Evolutionary conservation across 176 grass and related monocot genomes (phyloP).

Genomic region (Tuctoria greenei): DNA sequence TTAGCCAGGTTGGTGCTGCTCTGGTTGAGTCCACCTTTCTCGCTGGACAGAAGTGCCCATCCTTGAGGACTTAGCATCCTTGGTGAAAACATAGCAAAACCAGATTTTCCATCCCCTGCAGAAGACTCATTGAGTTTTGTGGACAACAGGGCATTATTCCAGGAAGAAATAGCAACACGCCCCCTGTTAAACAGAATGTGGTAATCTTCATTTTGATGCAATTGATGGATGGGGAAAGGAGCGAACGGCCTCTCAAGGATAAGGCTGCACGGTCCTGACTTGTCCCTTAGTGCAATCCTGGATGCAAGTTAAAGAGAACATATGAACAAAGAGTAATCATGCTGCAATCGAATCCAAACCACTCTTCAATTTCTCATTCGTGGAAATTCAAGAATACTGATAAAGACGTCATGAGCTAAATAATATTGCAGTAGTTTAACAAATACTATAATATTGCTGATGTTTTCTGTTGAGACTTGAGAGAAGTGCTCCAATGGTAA

Average conservation of each 20-base stretch:
- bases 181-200: constrained; percentile 85
- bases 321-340: background rate
- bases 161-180: constrained; percentile 56
- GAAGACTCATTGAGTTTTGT: constrained; percentile 43
- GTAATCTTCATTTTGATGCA: constrained; percentile 74
- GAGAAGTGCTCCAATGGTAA: no score
- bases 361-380: background rate
- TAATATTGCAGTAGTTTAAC: no score
- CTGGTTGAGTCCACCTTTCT: constrained; percentile 47
- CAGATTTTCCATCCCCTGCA: constrained; percentile 45
- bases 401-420: no score
- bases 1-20: constrained; percentile 44
- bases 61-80: constrained; percentile 60
- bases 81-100: constrained; percentile 88
- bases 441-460: no score
- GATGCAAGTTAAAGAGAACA: constrained; percentile 19
- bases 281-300: constrained; percentile 65
- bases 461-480: no score
- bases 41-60: constrained; percentile 55
- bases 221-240: constrained; percentile 86
- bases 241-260: constrained; percentile 88
- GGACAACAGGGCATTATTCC: constrained; percentile 54
- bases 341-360: background rate
- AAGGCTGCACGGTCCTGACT: constrained; percentile 64
- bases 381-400: background rate